Conservation (phyloP, 768 basidiomycete genomes). For the Epithele typhae region DNA sequence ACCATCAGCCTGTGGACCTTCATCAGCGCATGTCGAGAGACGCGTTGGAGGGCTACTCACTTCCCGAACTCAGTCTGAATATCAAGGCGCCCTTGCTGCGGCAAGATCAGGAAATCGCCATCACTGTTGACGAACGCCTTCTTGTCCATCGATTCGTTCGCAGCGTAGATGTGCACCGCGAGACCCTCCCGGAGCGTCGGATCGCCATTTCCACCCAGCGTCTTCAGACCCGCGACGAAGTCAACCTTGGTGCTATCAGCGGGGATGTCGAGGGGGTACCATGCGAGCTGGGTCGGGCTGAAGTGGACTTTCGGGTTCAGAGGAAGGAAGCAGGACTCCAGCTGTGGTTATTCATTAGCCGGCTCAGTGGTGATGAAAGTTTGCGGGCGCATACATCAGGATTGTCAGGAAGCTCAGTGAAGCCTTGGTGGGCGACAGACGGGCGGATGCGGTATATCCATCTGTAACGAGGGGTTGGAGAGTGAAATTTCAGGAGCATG, state of each 20-base stretch:
- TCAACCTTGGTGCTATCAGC: conserved; percentile 36
- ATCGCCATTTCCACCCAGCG: conserved; percentile 58
- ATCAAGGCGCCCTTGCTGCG: conserved; percentile 60
- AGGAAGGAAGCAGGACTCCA: conserved; percentile 60
- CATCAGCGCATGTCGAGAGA: conserved; percentile 1
- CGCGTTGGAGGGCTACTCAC: conserved; percentile 30
- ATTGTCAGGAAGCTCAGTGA: conserved; percentile 50
- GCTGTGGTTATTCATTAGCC: conserved; percentile 29
- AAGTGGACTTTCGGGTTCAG: conserved; percentile 56
- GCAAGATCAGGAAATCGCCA: conserved; percentile 64
- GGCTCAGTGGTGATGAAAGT: too few species aligned
- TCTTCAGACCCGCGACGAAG: conserved; percentile 59
- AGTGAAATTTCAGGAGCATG: too few species aligned
- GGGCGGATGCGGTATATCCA: conserved; percentile 68
- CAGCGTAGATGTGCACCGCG: conserved; percentile 59
- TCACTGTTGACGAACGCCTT: conserved; percentile 60
- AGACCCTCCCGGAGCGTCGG: conserved; percentile 61
- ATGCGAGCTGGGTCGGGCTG: conserved; percentile 62
- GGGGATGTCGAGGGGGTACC: conserved; percentile 59
- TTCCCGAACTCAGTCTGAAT: conserved; percentile 68
- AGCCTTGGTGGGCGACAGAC: conserved; percentile 63
- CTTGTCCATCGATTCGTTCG: conserved; percentile 56
- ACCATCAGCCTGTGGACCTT: conserved; percentile 48
- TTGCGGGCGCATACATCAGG: conserved; percentile 41
- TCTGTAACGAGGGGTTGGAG: conserved; percentile 26